These are phyloP conservation scores for Trichoderma orchidacearum DNA, from an alignment of 495 filamentous ascomycete genomes.

Conservation along the genomic window DNA sequence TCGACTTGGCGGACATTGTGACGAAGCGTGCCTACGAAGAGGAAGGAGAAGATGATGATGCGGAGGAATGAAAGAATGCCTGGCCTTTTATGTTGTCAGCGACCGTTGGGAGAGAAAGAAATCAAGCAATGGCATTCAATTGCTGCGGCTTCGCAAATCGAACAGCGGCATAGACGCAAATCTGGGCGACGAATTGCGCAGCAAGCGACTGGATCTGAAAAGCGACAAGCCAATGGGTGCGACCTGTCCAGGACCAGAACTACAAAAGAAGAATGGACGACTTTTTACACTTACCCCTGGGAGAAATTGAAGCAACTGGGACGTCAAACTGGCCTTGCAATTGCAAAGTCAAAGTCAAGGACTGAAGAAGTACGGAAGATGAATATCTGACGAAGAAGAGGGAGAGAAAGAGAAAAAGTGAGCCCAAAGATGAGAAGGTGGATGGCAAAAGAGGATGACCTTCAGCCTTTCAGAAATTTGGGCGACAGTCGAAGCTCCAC, in stretches of 20 bases:
- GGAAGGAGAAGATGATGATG: neutral
- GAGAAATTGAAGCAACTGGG: neutral
- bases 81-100: conserved; percentile 3
- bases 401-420: conserved; percentile 8
- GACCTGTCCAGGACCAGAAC: neutral
- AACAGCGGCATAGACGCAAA: neutral
- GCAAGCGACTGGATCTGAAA: neutral
- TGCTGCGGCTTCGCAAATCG: neutral
- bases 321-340: too few species aligned
- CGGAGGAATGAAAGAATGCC: conserved; percentile 6
- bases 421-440: neutral
- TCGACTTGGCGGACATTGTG: conserved; percentile 96
- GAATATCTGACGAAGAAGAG: conserved; percentile 7
- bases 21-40: conserved; percentile 2
- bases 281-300: neutral
- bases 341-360: neutral
- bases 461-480: conserved; percentile 4
- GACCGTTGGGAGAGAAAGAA: neutral
- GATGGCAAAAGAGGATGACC: conserved; percentile 1
- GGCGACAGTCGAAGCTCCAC: neutral
- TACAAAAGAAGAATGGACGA: neutral
- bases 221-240: neutral
- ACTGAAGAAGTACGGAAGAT: neutral
- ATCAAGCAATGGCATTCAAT: neutral
- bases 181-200: neutral